Conservation (phyloP, 768 basidiomycete species). For the Pulveroboletus sp. region DNA sequence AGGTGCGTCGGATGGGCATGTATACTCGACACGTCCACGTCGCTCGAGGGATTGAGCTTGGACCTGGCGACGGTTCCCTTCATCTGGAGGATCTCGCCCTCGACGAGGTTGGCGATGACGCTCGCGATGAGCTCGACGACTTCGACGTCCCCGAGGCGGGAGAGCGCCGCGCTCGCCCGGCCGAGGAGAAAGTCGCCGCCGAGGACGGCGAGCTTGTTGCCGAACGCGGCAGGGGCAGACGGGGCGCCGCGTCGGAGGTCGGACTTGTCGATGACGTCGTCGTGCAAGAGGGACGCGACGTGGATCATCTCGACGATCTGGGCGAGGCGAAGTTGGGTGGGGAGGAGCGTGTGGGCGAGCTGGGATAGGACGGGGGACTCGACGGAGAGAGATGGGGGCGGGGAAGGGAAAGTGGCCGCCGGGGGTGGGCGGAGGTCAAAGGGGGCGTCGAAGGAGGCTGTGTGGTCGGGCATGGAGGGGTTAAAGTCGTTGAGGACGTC, state of each 20-base stretch:
- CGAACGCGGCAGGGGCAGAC: constrained; percentile 72
- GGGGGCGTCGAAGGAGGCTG: constrained; percentile 59
- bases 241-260: constrained; percentile 66
- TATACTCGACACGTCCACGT: constrained; percentile 36
- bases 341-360: constrained; percentile 45
- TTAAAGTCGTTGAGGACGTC: constrained; percentile 91
- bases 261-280: constrained; percentile 79
- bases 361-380: constrained; percentile 30
- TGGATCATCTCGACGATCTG: constrained; percentile 99
- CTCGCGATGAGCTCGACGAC: constrained; percentile 91
- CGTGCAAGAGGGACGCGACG: constrained; percentile 89
- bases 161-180: constrained; percentile 81
- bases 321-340: constrained; percentile 87
- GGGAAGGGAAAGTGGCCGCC: constrained; percentile 22
- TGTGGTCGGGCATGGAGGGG: constrained; percentile 77
- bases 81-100: constrained; percentile 90
- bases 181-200: constrained; percentile 96
- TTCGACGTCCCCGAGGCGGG: constrained; percentile 80
- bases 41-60: background rate
- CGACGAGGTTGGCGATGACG: constrained; percentile 93
- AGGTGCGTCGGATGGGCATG: constrained; percentile 36
- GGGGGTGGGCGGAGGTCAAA: constrained; percentile 45
- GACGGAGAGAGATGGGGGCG: constrained; percentile 20
- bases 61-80: constrained; percentile 10
- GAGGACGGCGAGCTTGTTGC: constrained; percentile 91